Evolutionary conservation across 192 early-diverging fungal species (phyloP).

Genomic region (Rhizophagus prolifer): DNA sequence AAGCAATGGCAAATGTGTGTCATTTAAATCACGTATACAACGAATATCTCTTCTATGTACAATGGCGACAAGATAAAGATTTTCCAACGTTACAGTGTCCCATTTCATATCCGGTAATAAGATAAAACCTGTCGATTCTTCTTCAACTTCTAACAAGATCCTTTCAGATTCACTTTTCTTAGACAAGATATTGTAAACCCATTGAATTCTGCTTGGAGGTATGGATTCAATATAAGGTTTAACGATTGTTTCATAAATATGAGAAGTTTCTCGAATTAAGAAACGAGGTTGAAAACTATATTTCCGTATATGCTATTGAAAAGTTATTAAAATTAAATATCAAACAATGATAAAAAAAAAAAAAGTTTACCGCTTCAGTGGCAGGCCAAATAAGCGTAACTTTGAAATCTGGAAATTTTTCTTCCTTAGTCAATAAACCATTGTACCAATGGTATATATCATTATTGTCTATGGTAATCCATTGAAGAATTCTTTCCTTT

Average conservation of each 20-base stretch:
- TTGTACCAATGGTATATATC: constrained; percentile 73
- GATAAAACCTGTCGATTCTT: constrained; percentile 66
- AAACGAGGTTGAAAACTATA: constrained; percentile 61
- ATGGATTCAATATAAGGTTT: constrained; percentile 63
- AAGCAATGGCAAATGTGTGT: constrained; percentile 60
- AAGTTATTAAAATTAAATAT: not conserved
- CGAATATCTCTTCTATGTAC: constrained; percentile 52
- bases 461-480: constrained; percentile 53
- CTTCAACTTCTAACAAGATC: constrained; percentile 60
- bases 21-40: constrained; percentile 63
- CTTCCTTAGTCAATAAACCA: constrained; percentile 29
- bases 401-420: constrained; percentile 51
- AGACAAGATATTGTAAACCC: constrained; percentile 77
- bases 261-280: constrained; percentile 65
- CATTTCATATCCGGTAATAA: constrained; percentile 83
- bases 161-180: constrained; percentile 64
- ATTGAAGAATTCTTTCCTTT: constrained; percentile 31
- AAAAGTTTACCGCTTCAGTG: constrained; percentile 46
- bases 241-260: constrained; percentile 52
- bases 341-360: not conserved
- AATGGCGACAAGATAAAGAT: constrained; percentile 68
- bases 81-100: constrained; percentile 61
- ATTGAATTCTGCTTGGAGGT: constrained; percentile 61
- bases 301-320: constrained; percentile 64
- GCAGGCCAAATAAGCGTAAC: constrained; percentile 65